Evolutionary conservation across 1,284 basidiomycete genomes (phyloP), one percentile per base, ranked within the genome.

Genomic region (Leccinum pseudoinsigne): DNA sequence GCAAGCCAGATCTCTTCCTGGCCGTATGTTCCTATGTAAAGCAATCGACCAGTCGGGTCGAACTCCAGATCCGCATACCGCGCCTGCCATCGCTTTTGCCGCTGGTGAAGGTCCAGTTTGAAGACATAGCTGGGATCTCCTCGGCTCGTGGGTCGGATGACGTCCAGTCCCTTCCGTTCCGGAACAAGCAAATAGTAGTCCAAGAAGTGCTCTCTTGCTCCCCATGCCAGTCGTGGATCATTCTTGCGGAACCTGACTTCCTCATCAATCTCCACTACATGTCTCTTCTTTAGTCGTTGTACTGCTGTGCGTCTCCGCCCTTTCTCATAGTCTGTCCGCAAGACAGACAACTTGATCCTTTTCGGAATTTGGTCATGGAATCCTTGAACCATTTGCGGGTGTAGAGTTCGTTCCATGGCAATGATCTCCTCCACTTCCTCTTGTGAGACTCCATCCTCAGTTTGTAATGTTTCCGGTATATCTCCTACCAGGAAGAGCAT

Each of bases 1-100:
- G 47, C 58, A 3, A 63, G 16, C 62, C 62, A 63, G 0, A 63
- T 34, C 12, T 64, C 62, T 8, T 61, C 59, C 14, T 64, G 62
- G 2, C 18, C 10, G 11, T 40, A 55, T 10, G 14, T 45, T 10
- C 62, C 59, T 8, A 64, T 54, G 11, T 54, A 64, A 1, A 64
- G 40, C 62, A 64, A 58, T 11, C 50, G 8, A 21, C 62, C 62
- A 10, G 31, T 36, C 0, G 60, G 51, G 7, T 61, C 56, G 5
- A 64, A 64, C 7, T 42, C 62, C 7, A 64, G 21, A 21, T 64
- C 56, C 2, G 21, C 16, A 40, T 64, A 34, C 1, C 53, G 12
- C 2, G 59, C 62, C 10, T 47, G 47, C 62, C 59, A 64, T n/a
- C 5, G 9, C 21, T 61, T 61, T 5, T 42, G n/a, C 3, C 45